These are phyloP conservation scores for Hypericum androsaemum DNA, from an alignment of 345 rosid genomes.

Conservation along the genomic window DNA sequence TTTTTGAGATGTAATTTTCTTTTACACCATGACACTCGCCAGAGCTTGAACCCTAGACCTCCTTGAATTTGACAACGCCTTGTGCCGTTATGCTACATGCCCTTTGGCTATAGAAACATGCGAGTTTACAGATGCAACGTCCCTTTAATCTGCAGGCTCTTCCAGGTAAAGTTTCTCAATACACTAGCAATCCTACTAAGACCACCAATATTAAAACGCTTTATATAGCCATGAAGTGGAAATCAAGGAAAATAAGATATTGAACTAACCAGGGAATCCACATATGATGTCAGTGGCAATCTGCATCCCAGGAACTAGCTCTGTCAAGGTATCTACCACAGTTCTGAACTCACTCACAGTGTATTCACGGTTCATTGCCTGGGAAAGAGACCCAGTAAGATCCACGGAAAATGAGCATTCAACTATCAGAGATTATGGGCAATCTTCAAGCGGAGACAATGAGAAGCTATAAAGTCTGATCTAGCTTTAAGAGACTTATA, in stretches of 20 bases:
- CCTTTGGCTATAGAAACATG: too few species aligned
- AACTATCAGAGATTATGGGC: neutral
- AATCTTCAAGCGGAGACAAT: neutral
- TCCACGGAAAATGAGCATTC: conserved; percentile 9
- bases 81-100: too few species aligned
- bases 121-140: too few species aligned
- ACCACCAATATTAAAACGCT: too few species aligned
- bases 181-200: too few species aligned
- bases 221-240: neutral
- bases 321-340: conserved; percentile 81
- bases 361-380: conserved; percentile 97
- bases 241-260: neutral
- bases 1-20: too few species aligned
- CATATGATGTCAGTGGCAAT: conserved; percentile 94
- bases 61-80: too few species aligned
- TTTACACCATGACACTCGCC: too few species aligned
- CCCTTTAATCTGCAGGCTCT: too few species aligned
- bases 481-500: neutral
- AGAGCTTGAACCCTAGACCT: too few species aligned
- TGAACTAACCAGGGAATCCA: conserved; percentile 83
- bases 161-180: too few species aligned
- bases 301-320: conserved; percentile 94
- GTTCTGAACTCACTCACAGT: conserved; percentile 64
- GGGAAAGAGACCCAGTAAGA: conserved; percentile 13
- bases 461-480: neutral